Evolutionary conservation across 1,284 basidiomycete genomes (phyloP), one percentile per base, ranked within the genome.

Genomic region (Heterobasidion parviporum): DNA sequence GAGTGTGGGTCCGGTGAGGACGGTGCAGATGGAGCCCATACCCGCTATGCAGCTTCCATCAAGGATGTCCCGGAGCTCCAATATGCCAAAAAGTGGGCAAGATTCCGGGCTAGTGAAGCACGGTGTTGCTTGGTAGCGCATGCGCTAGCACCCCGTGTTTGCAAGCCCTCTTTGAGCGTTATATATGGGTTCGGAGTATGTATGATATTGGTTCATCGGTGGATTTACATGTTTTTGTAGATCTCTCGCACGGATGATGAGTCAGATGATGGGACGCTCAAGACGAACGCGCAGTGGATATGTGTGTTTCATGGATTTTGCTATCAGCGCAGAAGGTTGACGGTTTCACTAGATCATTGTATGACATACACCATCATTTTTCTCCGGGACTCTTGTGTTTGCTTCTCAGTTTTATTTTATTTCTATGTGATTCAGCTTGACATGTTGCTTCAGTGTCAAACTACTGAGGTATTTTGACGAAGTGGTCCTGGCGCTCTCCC

Each of bases 11-110:
- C 60, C 63, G 2, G 60, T 78, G 34, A 73, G 78, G 49, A 81
- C 79, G 8, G 68, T 72, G 15, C 80, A 82, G 62, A 61, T 79
- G 64, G 78, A 81, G 63, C 79, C 80, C 5, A 78, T 76, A 2
- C 75, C 78, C 18, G 66, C 57, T 14, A 82, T 82, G 80, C 68
- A 74, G 56, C 63, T 82, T 41, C 80, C 80, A 2, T 58, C 53
- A 6, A 45, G 20, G 16, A 61, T 61, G n/a, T 18, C 48, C 33
- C 54, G 60, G 8, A 55, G 38, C 20, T 41, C 38, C 12, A 41
- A n/a, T 41, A n/a, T n/a, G 38, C n/a, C 38, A 41, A 41, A 41
- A n/a, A n/a, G 12, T 41, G 38, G 38, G 38, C 38, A 41, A 41
- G 38, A 41, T 12, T 41, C 38, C 7, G 38, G 38, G 38, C 38